Conservation (phyloP, 78 protist genomes). For the Dictyostelium purpureum region DNA sequence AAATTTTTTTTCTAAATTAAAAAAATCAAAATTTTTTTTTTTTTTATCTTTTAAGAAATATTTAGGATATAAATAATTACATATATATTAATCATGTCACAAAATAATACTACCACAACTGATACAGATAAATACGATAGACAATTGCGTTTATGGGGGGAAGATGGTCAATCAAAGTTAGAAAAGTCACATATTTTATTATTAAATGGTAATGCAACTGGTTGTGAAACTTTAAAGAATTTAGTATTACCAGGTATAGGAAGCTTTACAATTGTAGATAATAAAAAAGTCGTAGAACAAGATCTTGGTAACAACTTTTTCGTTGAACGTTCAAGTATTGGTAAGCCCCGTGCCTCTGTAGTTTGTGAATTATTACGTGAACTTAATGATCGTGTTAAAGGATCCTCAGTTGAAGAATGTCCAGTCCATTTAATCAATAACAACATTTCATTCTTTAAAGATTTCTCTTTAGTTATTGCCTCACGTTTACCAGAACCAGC, state of each 20-base stretch:
- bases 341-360: conserved; percentile 84
- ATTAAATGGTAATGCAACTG: conserved; percentile 90
- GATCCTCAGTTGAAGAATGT: conserved; percentile 34
- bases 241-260: conserved; percentile 95
- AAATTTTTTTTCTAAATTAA: no score
- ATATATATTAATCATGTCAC: not conserved
- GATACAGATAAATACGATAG: conserved; percentile 86
- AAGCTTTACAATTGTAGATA: conserved; percentile 88
- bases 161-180: conserved; percentile 91
- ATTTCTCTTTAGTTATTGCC: conserved; percentile 86
- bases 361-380: conserved; percentile 86
- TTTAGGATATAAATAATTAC: no score
- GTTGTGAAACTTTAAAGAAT: conserved; percentile 95
- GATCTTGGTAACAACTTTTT: conserved; percentile 93
- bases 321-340: conserved; percentile 60
- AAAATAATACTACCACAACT: conserved; percentile 19
- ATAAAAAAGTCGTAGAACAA: conserved; percentile 39
- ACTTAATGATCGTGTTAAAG: conserved; percentile 86
- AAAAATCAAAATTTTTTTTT: no score
- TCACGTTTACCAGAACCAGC: conserved; percentile 60
- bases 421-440: conserved; percentile 69
- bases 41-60: no score
- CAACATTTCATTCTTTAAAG: conserved; percentile 53
- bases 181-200: conserved; percentile 88
- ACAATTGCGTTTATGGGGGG: conserved; percentile 90